Base-by-base conservation (phyloP, 2,329 filamentous ascomycete species). In the Hypoxylon sp. region DNA sequence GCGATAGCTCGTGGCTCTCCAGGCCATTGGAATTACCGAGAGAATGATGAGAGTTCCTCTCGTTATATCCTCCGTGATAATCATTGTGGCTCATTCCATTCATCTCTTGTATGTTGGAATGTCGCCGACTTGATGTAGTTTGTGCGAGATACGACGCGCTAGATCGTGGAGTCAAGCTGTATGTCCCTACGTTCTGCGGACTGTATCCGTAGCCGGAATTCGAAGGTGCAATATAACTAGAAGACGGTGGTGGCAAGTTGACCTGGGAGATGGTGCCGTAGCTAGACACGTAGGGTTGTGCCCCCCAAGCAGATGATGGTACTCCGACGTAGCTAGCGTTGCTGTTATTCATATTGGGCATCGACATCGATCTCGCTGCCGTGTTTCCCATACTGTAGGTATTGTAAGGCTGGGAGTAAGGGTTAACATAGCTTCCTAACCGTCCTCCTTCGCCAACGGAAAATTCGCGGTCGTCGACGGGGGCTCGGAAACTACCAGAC, bases 401-500 rank as follows among this genome's bases (percentile, higher is more conserved):
- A 5, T 21, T 26, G 11, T 51, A 42, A 2, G 23, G 30, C 2
- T 45, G 34, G 21, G 8, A 34, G 9, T 25, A 21, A n/a, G n/a
- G n/a, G 11, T 7, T n/a, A 16, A 53, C 25, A 11, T 45, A 21
- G n/a, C n/a, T n/a, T 11, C 4, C 13, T 17, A 38, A 16, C 6
- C 31, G 15, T 11, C 45, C 43, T 7, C 37, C 43, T 5, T 57
- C 51, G 5, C 50, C 21, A 6, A 59, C 25, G 11, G 59, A 16
- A 7, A 62, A 9, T 4, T 59, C 57, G 15, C 62, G 45, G 9
- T 88, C 84, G 42, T 88, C 83, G 21, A 88, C 77, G 0, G 84
- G 83, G 0, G 82, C 76, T 6, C 86, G 81, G 70, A 89, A 90
- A 68, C 83, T 88, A 62, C 87, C 83, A 40, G 80, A 79, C 11